Base-by-base conservation (phyloP, 2,329 filamentous ascomycete genomes). In the Ceratocystiopsis brevicomis region DNA sequence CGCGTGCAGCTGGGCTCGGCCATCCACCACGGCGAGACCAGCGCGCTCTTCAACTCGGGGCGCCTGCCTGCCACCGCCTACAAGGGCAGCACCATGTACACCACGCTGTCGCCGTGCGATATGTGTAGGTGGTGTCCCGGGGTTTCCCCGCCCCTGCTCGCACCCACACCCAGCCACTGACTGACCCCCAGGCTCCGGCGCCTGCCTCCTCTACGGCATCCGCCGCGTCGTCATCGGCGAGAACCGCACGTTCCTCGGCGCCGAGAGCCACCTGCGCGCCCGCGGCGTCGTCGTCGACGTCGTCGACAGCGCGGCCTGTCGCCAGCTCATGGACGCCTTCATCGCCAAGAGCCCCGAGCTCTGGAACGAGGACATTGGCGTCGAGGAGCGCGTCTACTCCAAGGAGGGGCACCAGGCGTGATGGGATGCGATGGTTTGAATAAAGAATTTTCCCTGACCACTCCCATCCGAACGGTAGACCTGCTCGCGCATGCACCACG, bases 21-120 rank as follows among this genome's bases (percentile, higher is more conserved):
- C 4, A 81, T 78, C 35, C 33, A 34, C 33, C 16, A 48, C 43
- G 51, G 74, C 49, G 81, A 87, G 57, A 86, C 80, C 17, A 76
- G 79, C 16, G 74, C 78, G n/a, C 66, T 87, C 36, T 76, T 81
- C 55, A 77, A 80, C 57, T 78, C 79, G 0, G 81, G 81, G 39
- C 73, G 81, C 36, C 68, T 84, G 18, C 75, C 78, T 32, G 79
- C 78, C 15, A 71, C 71, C 2, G 69, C 70, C 6, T 86, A 85
- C 58, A 68, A 68, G 38, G 51, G 76, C 30, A 71, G 77, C 34
- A 86, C 80, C n/a, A 85, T 87, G 78, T 87, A 82, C 60, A 87
- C 81, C 3, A 85, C 81, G 1, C 64, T 87, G 8, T 82, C 78
- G 3, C 81, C 81, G 1, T 87, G 81, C 57, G 78, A 83, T 54